A percentile compares a stretch with the other conserved stretches of the same genome.
These are phyloP conservation scores for Creolimax fragrantissima DNA, from an alignment of 78 protist genomes.

Conservation along the genomic window DNA sequence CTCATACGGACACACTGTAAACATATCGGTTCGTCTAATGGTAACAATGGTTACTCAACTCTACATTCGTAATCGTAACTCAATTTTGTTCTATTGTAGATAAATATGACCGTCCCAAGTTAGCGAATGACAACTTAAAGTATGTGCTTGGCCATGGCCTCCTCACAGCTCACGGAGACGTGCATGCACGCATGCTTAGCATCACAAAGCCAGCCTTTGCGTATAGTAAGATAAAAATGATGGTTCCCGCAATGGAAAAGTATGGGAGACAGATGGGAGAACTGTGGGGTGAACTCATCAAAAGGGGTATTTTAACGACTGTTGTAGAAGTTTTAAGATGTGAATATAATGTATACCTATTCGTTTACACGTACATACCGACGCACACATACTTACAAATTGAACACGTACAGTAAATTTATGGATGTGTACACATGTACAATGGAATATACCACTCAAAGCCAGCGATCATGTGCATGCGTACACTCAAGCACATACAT, in stretches of 20 bases:
- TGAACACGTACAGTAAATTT: no score
- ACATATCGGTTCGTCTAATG: neutral
- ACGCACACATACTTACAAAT: neutral
- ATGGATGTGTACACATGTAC: neutral
- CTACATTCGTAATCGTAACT: neutral
- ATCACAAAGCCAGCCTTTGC: neutral
- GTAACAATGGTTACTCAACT: neutral
- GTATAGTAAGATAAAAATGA: neutral
- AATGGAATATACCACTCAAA: neutral
- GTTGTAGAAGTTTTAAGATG: no score
- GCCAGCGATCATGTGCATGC: neutral
- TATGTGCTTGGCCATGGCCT: neutral
- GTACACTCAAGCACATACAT: neutral
- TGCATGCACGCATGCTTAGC: neutral
- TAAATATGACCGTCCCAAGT: neutral
- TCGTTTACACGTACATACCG: neutral
- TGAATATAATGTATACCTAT: neutral
- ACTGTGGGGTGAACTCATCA: neutral
- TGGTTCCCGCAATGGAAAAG: neutral
- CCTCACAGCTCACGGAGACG: neutral
- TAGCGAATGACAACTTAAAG: neutral
- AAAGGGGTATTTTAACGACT: no score
- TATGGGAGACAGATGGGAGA: neutral
- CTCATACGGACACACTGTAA: neutral
- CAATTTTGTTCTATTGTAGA: neutral